Evolutionary conservation across 1,284 basidiomycete genomes (phyloP).

Genomic region (Ustilago loliicola): DNA sequence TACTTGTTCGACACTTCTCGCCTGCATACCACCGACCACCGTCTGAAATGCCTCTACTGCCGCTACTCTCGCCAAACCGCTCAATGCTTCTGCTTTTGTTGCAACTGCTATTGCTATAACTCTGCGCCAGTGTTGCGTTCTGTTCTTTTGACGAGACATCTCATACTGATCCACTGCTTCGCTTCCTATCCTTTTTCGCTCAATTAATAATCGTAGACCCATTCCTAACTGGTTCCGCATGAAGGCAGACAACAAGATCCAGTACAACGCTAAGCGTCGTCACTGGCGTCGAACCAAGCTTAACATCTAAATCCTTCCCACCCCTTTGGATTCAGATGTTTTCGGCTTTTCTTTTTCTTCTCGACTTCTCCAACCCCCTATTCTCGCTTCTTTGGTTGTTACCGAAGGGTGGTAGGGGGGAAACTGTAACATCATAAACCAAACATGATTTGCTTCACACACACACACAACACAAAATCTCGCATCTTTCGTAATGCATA

Average conservation of each 20-base stretch:
- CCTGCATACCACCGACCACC: too few relatives aligned
- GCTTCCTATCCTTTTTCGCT: too few relatives aligned
- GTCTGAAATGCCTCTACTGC: too few relatives aligned
- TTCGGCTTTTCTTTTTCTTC: neutral
- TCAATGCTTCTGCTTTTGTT: too few relatives aligned
- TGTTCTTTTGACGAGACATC: neutral
- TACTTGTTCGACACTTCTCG: too few relatives aligned
- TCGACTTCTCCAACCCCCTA: too few relatives aligned
- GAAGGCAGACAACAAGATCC: conserved; percentile 94
- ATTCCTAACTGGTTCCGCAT: conserved; percentile 99
- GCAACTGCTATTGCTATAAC: too few relatives aligned
- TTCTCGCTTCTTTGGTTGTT: too few relatives aligned
- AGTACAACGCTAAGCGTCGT: conserved; percentile 75
- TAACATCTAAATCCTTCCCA: conserved; percentile 54
- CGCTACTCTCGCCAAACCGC: too few relatives aligned
- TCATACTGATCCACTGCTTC: conserved; percentile 18
- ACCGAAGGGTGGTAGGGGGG: too few relatives aligned
- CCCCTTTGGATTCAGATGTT: neutral
- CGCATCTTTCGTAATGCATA: conserved; percentile 2
- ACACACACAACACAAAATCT: neutral
- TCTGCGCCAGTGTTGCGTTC: too few relatives aligned
- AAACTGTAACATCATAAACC: conserved; percentile 2
- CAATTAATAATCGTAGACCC: conserved; percentile 78
- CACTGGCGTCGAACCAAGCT: conserved; percentile 70
- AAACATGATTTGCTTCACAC: neutral